Conservation (phyloP, 163 green algal species). For the Chloromonas sp. region DNA sequence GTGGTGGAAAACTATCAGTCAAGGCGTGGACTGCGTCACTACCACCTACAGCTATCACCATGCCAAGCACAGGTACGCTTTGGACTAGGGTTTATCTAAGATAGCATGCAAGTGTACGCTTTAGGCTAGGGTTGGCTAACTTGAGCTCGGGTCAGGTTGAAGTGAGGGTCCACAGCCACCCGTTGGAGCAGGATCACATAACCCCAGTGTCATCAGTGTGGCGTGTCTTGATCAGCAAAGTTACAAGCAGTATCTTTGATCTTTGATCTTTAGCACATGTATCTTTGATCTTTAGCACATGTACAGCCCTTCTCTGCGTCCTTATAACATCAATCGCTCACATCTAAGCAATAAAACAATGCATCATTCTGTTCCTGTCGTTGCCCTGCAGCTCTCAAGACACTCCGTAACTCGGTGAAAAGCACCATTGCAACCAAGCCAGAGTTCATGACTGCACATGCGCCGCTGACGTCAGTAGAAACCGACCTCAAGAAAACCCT, state of each 20-base stretch:
- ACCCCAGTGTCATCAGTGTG: background rate
- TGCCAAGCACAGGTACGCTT: constrained; percentile 7
- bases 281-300: too few species aligned
- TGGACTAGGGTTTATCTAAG: background rate
- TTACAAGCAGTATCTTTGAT: background rate
- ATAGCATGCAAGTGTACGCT: background rate
- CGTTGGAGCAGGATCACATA: background rate
- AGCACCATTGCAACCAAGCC: constrained; percentile 21
- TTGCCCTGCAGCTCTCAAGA: constrained; percentile 10
- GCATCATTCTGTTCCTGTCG: too few species aligned
- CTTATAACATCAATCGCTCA: too few species aligned
- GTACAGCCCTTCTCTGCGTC: too few species aligned
- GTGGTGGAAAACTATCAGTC: constrained; percentile 10
- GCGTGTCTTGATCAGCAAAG: background rate
- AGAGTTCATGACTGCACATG: constrained; percentile 8
- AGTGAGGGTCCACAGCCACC: background rate
- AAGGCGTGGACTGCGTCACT: constrained; percentile 19
- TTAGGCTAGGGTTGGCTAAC: background rate
- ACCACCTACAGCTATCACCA: constrained; percentile 25
- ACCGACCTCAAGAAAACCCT: constrained; percentile 28
- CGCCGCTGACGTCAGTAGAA: constrained; percentile 17
- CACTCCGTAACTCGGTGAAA: constrained; percentile 20
- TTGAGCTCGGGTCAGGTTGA: background rate
- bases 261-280: too few species aligned
- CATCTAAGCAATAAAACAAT: too few species aligned